Evolutionary conservation across 2,329 filamentous ascomycete species (phyloP), one percentile per base, ranked within the genome.

Genomic region (Xylaria arbuscula): DNA sequence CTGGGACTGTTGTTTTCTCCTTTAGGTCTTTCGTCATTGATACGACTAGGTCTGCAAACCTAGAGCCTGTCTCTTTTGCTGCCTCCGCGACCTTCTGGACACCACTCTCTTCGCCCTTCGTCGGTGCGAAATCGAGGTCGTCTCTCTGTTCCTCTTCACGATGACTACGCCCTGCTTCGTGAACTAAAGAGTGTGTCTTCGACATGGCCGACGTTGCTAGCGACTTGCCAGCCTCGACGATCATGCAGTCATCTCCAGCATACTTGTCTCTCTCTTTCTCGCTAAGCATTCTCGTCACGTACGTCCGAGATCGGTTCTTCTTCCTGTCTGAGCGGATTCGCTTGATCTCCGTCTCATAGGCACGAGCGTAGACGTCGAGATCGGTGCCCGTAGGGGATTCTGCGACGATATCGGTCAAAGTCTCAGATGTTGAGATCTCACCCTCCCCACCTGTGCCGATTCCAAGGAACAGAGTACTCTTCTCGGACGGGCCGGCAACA

Each of bases 311-410:
- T 15, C 83, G 81, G 22, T 67, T 69, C 19, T 77, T 78, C 42
- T 73, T 74, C 60, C 79, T 78, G 54, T 80, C 76, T 17, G 80
- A 77, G 28, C 81, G 78, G 67, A 80, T 83, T 34, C 82, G 75
- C 73, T 80, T 82, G 74, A 98, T 95, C 80, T 98, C 93, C 69
- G 92, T 88, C 76, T 93, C 89, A 78, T 97, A 98, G 0, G 95
- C 95, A 0, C 87, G 89, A 78, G 97, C 93, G 78, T 97, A 98
- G 66, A 98, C 91, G 76, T 96, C 90, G 74, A 93, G 93, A 68
- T 97, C 93, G 6, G 93, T 92, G 1, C 90, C 91, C 0, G 91
- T 91, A 2, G 95, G 95, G 1, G 93, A 97, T 79, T 97, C 94
- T 36, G 92, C 93, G 48, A 97, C 90, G 4, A 91, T 78, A 48